phyloP scores from a whole-genome alignment of 768 basidiomycete genomes.

The Filobasidium wieringae region DNA sequence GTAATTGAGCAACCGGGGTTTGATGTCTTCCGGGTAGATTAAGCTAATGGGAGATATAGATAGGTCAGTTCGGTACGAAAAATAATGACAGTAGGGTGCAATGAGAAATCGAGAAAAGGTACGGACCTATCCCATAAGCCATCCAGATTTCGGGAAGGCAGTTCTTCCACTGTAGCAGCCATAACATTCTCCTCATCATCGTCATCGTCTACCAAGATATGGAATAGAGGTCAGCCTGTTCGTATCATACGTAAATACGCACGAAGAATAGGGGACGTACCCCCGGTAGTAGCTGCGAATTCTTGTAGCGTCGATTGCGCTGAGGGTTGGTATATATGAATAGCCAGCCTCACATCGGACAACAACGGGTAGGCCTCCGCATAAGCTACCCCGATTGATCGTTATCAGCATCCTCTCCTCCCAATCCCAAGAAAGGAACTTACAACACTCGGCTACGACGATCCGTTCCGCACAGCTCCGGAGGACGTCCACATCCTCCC shows the following conservation, averaged over 20 bases:
- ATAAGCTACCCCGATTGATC: background rate
- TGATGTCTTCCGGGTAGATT: slow-evolving; percentile 71
- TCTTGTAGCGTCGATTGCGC: slow-evolving; percentile 51
- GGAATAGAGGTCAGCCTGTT: slow-evolving; percentile 1
- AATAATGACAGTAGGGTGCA: background rate
- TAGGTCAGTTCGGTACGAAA: background rate
- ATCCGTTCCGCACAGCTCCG: slow-evolving; percentile 65
- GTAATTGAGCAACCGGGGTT: slow-evolving; percentile 77
- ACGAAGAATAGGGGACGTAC: background rate
- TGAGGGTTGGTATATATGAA: slow-evolving; percentile 82
- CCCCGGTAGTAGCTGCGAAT: slow-evolving; percentile 44
- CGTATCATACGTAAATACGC: background rate
- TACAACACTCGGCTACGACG: slow-evolving; percentile 49
- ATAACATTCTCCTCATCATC: slow-evolving; percentile 62
- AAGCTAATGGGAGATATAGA: slow-evolving; percentile 43
- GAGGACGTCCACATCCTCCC: slow-evolving; percentile 60
- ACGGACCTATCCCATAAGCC: slow-evolving; percentile 63
- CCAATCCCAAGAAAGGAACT: slow-evolving; percentile 15
- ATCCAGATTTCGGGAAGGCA: slow-evolving; percentile 72
- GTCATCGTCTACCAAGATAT: slow-evolving; percentile 38
- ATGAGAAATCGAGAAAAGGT: background rate
- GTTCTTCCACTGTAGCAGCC: slow-evolving; percentile 78
- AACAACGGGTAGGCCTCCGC: slow-evolving; percentile 10
- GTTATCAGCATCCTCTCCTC: background rate
- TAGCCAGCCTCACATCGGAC: slow-evolving; percentile 45